Conservation (phyloP, 2,329 filamentous ascomycete species). For the Nemania diffusa region DNA sequence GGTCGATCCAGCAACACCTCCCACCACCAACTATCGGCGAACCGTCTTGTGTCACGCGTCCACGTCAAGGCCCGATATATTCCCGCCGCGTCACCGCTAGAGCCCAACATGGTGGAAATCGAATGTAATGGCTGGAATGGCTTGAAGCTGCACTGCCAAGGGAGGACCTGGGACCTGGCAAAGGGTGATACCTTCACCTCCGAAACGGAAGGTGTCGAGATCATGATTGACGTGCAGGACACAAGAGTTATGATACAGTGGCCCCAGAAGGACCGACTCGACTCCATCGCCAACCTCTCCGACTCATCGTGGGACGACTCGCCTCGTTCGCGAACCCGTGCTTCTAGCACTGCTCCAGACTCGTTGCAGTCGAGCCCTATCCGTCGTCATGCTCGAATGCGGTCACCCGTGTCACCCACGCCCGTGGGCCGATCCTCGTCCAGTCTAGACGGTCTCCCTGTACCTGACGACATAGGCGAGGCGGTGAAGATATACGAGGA, state of each 20-base stretch:
- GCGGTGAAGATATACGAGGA: conserved; percentile 81
- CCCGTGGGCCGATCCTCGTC: conserved; percentile 56
- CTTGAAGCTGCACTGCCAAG: conserved; percentile 89
- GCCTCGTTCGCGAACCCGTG: conserved; percentile 54
- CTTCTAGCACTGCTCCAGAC: conserved; percentile 46
- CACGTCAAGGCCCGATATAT: conserved; percentile 91
- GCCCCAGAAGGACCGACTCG: conserved; percentile 71
- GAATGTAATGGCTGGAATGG: conserved; percentile 97
- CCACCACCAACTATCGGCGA: conserved; percentile 92
- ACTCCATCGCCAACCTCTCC: conserved; percentile 62
- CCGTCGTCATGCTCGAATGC: conserved; percentile 66
- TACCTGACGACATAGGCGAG: conserved; percentile 51
- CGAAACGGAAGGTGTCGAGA: conserved; percentile 85
- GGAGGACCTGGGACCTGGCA: conserved; percentile 82
- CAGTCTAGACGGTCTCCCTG: conserved; percentile 59
- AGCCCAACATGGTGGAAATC: conserved; percentile 84
- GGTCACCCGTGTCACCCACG: conserved; percentile 78
- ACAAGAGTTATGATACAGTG: conserved; percentile 89
- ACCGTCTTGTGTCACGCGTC: conserved; percentile 90
- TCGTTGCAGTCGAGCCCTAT: conserved; percentile 70
- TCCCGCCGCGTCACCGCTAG: conserved; percentile 71
- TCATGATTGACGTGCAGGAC: conserved; percentile 96
- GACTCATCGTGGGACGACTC: conserved; percentile 79
- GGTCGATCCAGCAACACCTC: conserved; percentile 94
- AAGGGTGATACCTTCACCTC: conserved; percentile 93